These are phyloP conservation scores for Mycosarcoma mackinlayi DNA, from an alignment of 1,284 basidiomycete species.

Conservation along the genomic window DNA sequence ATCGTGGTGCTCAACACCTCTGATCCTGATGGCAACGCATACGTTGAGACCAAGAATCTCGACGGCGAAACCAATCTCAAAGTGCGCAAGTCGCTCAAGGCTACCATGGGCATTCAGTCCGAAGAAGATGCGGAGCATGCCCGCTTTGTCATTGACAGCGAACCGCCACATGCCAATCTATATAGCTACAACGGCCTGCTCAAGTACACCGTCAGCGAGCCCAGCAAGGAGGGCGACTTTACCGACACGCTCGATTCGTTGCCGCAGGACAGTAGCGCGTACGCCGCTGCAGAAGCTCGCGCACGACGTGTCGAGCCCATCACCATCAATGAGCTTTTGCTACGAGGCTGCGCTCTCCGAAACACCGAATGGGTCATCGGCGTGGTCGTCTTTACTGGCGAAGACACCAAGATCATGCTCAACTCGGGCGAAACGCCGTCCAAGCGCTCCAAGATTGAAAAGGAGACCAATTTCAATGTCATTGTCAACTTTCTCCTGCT, in stretches of 20 bases:
- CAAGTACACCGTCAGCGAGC: slow-evolving; percentile 72
- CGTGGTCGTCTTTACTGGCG: slow-evolving; percentile 91
- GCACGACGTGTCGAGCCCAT: slow-evolving; percentile 70
- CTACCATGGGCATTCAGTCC: slow-evolving; percentile 79
- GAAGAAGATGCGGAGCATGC: slow-evolving; percentile 92
- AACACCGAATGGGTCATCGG: slow-evolving; percentile 96
- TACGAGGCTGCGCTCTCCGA: slow-evolving; percentile 90
- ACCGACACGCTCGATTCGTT: slow-evolving; percentile 30
- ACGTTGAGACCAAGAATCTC: slow-evolving; percentile 80
- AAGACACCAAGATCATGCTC: slow-evolving; percentile 97
- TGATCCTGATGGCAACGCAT: slow-evolving; percentile 69
- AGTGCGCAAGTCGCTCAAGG: slow-evolving; percentile 80
- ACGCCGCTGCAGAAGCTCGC: slow-evolving; percentile 55
- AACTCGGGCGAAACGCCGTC: slow-evolving; percentile 84
- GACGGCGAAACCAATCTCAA: slow-evolving; percentile 98
- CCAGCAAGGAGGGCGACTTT: slow-evolving; percentile 40
- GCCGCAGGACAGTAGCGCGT: slow-evolving; percentile 48
- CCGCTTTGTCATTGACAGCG: slow-evolving; percentile 87
- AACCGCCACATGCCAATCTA: slow-evolving; percentile 91
- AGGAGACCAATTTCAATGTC: slow-evolving; percentile 99
- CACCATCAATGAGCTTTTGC: slow-evolving; percentile 89
- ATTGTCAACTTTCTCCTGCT: slow-evolving; percentile 90
- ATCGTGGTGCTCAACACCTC: slow-evolving; percentile 83
- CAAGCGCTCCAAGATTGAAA: slow-evolving; percentile 95
- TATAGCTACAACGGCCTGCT: slow-evolving; percentile 90